phyloP scores from a whole-genome alignment of 2,329 filamentous ascomycete genomes.

The Paecilomyces sp. region DNA sequence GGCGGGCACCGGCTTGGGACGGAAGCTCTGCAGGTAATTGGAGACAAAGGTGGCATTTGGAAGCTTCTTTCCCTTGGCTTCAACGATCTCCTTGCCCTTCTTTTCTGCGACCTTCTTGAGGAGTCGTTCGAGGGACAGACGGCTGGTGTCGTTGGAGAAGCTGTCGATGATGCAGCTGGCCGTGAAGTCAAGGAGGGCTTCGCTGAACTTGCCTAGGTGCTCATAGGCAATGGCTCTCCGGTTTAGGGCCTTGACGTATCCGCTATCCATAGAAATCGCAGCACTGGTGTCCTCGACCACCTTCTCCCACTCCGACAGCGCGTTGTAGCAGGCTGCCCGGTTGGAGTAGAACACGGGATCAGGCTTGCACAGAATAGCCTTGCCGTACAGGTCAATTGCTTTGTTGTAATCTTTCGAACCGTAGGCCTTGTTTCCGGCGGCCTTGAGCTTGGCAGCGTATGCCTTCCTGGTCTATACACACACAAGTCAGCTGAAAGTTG shows the following conservation, averaged over 20 bases:
- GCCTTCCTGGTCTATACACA: slow-evolving; percentile 64
- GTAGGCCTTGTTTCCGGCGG: slow-evolving; percentile 92
- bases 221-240: slow-evolving; percentile 95
- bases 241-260: slow-evolving; percentile 97
- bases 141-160: slow-evolving; percentile 86
- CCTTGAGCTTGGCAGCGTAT: slow-evolving; percentile 87
- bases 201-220: slow-evolving; percentile 81
- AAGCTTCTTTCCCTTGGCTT: slow-evolving; percentile 72
- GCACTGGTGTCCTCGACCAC: slow-evolving; percentile 96
- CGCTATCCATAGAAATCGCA: slow-evolving; percentile 83
- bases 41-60: slow-evolving; percentile 95
- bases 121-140: slow-evolving; percentile 82
- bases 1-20: slow-evolving; percentile 67
- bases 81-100: slow-evolving; percentile 85
- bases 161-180: slow-evolving; percentile 98
- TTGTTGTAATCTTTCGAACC: slow-evolving; percentile 87
- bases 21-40: slow-evolving; percentile 99
- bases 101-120: slow-evolving; percentile 95
- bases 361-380: slow-evolving; percentile 93
- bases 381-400: slow-evolving; percentile 90
- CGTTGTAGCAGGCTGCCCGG: slow-evolving; percentile 94
- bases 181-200: slow-evolving; percentile 94
- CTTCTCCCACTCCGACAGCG: slow-evolving; percentile 86
- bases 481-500: background rate
- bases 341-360: slow-evolving; percentile 99